phyloP scores from a whole-genome alignment of 2,329 filamentous ascomycete species.

The Colletotrichum tabaci region DNA sequence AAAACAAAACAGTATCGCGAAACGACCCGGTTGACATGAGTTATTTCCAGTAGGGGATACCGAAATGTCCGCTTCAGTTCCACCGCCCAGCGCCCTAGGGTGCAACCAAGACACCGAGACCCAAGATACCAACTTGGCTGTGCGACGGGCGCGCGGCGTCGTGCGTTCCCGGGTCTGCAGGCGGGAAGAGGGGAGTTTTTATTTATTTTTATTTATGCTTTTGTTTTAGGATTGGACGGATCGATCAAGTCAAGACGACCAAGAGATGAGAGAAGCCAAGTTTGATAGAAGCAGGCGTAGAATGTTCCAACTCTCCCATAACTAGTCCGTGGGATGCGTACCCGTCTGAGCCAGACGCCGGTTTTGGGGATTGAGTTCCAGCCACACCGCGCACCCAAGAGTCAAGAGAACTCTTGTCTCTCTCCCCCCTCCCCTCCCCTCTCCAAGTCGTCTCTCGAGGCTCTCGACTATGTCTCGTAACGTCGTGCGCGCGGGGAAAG shows the following conservation, averaged over 20 bases:
- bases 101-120: neutral
- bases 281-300: neutral
- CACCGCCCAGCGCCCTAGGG: neutral
- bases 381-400: neutral
- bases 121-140: neutral
- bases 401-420: neutral
- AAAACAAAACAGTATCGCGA: neutral
- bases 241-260: neutral
- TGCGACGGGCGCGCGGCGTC: neutral
- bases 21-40: neutral
- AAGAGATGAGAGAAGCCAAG: neutral
- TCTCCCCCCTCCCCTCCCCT: too few relatives aligned
- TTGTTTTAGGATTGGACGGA: neutral
- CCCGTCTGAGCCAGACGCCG: neutral
- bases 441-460: too few relatives aligned
- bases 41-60: neutral
- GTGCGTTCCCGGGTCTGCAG: neutral
- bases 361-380: neutral
- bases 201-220: too few relatives aligned
- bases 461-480: too few relatives aligned
- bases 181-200: neutral
- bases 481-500: neutral
- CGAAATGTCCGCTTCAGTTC: neutral
- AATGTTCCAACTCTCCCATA: slow-evolving; percentile 7
- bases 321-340: neutral